These are phyloP conservation scores for Tirmania nivea DNA, from an alignment of 495 filamentous ascomycete genomes.

Conservation along the genomic window DNA sequence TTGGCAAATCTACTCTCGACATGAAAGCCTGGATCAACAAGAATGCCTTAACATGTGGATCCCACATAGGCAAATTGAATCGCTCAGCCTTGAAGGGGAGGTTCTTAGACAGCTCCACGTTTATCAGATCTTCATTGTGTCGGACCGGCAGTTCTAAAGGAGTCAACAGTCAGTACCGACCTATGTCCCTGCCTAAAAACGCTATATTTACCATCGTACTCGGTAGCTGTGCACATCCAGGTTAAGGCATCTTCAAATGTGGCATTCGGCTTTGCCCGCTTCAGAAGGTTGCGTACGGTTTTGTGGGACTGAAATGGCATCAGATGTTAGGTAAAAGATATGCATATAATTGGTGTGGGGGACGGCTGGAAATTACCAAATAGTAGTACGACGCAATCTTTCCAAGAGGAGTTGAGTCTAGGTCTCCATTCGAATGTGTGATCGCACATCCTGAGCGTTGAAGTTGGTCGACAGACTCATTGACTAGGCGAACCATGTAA, in stretches of 20 bases:
- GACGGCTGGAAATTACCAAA: constrained; percentile 24
- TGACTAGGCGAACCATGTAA: constrained; percentile 79
- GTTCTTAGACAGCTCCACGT: constrained; percentile 66
- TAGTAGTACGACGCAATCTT: constrained; percentile 99
- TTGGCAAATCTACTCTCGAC: constrained; percentile 75
- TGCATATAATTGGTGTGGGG: neutral
- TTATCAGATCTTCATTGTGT: constrained; percentile 97
- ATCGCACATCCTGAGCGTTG: constrained; percentile 62
- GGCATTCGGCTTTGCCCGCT: constrained; percentile 53
- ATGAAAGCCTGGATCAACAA: constrained; percentile 86
- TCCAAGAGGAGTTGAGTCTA: constrained; percentile 71
- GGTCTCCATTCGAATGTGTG: constrained; percentile 64
- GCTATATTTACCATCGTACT: constrained; percentile 43
- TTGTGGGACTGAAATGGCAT: constrained; percentile 41
- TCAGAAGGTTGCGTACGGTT: constrained; percentile 66
- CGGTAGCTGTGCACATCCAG: constrained; percentile 83
- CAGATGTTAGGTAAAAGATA: neutral
- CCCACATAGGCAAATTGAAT: constrained; percentile 73
- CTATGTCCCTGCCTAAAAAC: too few species aligned
- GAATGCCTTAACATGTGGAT: constrained; percentile 94
- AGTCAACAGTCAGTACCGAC: neutral
- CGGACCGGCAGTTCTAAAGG: constrained; percentile 67
- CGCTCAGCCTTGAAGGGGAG: constrained; percentile 44
- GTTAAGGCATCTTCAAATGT: constrained; percentile 65
- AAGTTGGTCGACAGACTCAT: constrained; percentile 60